Percentiles rank a stretch among this genome's conserved stretches.
Conservation (phyloP, 1,284 basidiomycete genomes). For the Malassezia vespertilionis region DNA sequence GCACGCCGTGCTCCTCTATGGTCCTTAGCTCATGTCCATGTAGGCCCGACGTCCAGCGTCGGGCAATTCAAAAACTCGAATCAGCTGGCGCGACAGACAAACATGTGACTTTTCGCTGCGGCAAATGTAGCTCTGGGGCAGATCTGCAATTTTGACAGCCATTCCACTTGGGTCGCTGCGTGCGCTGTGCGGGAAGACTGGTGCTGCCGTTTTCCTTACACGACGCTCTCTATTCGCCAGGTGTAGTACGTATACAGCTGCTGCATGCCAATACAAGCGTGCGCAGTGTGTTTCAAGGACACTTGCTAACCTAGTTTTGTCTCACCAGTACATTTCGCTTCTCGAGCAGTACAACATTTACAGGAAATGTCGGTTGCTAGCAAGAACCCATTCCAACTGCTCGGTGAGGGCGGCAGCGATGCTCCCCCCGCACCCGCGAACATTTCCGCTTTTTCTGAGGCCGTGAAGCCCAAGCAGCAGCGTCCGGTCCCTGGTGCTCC, state of each 20-base stretch:
- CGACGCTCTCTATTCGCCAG: too few species aligned
- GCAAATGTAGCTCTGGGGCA: conserved; percentile 3
- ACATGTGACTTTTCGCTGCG: conserved; percentile 13
- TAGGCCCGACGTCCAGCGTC: conserved; percentile 2
- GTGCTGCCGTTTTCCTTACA: conserved; percentile 1
- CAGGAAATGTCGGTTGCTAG: conserved; percentile 44
- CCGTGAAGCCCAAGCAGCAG: conserved; percentile 25
- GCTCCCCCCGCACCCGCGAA: conserved; percentile 30
- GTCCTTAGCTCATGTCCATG: conserved; percentile 12
- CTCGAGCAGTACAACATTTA: conserved; percentile 4
- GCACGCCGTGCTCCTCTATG: conserved; percentile 3
- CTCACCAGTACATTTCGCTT: conserved; percentile 1
- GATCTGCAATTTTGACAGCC: not conserved
- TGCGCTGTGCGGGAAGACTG: not conserved
- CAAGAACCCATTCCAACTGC: conserved; percentile 45
- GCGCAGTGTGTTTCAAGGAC: too few species aligned
- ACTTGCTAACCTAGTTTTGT: too few species aligned
- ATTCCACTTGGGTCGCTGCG: not conserved
- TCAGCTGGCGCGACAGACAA: not conserved
- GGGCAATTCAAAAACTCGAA: conserved; percentile 7
- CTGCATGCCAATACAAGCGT: too few species aligned
- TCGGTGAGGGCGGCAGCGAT: conserved; percentile 40
- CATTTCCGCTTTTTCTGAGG: conserved; percentile 28
- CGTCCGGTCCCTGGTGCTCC: conserved; percentile 38
- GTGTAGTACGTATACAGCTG: too few species aligned